Base-by-base conservation (phyloP, 1,284 basidiomycete genomes). In the Trichosporon sp. region DNA sequence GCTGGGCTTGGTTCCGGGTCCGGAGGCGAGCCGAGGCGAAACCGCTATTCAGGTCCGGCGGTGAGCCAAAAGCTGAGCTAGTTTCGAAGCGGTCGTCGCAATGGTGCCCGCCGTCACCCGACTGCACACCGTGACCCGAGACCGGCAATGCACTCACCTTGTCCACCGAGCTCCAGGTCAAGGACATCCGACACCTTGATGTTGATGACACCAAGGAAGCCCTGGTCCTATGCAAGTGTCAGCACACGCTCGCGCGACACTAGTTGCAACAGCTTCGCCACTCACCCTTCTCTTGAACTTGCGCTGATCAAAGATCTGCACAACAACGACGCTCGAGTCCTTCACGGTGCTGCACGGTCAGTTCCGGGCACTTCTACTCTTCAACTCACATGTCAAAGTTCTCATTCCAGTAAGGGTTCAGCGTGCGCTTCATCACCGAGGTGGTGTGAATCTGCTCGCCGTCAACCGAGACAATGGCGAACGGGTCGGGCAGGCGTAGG, bases 271-370 rank as follows among this genome's bases (percentile, higher is more conserved):
- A 54, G 21, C 21, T 21, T 35, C 37, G 43, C 31, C 6, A 72
- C 76, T 40, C 61, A 78, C 78, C 84, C 91, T 91, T 84, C 92
- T 88, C 87, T 96, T 97, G 86, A 97, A 97, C 85, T 96, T 97
- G 84, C 93, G 91, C 85, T 97, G 95, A 84, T 98, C 95, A 78
- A 97, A 97, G 79, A 97, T 94, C 84, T 98, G 95, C 2, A 98
- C 93, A 3, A 93, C 92, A 59, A 98, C 88, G 65, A 96, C 90
- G 32, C 93, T 96, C 2, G 92, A 91, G 79, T 96, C 94, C 82
- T 91, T 93, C 80, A 96, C 94, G 65, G 88, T 90, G 77, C 92
- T 94, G 65, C 19, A 21, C 4, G 11, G 56, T 38, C 64, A 32
- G 32, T 35, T 12, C 7, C 32, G 59, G 31, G 31, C 31, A 5